Base-by-base conservation (phyloP, 495 filamentous ascomycete genomes). In the Aspergillus baeticus region DNA sequence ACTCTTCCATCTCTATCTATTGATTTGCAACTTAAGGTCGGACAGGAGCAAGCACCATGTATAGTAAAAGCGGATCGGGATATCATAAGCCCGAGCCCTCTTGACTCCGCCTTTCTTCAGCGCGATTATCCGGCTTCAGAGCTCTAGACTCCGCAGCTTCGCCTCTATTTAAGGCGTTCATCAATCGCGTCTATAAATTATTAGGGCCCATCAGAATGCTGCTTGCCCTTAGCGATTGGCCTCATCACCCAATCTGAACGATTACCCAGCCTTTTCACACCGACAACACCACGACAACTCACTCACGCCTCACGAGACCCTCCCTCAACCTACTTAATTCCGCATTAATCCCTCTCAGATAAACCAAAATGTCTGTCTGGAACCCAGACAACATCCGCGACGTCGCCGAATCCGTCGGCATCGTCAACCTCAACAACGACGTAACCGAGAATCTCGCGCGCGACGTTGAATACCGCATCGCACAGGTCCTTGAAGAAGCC, bases 371-470 rank as follows among this genome's bases (percentile, higher is more conserved):
- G 79, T 80, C 79, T 6, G 83, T 96, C 63, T 98, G 94, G 94
- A 97, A 97, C 68, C 89, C 88, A 18, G 95, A 98, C 62, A 98
- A 94, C 58, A 89, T 98, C 59, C 82, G 83, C 62, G 94, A 98
- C 67, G 91, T 98, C 38, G 93, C 93, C 42, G 94, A 98, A 67
- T 96, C 94, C 6, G 85, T 97, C 50, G 94, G 94, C 35, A 91
- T 98, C 57, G 73, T 82, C 51, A 81, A 82, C 45, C 80, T 98
- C 52, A 79, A 77, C 63, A 88, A 94, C 37, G 92, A 96, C 54
- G 88, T 91, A 14, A 82, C 90, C 11, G 87, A 92, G 38, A 84
- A 87, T 26, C 85, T 98, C 46, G 83, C 90, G 6, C 90, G 92
- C 69, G 94, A 98, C 69, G 91, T 97, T 57, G 94, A 98, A 71